These are phyloP conservation scores for Keqinozyma sinolaborantium DNA, from an alignment of 1,139 yeast species.

Conservation along the genomic window DNA sequence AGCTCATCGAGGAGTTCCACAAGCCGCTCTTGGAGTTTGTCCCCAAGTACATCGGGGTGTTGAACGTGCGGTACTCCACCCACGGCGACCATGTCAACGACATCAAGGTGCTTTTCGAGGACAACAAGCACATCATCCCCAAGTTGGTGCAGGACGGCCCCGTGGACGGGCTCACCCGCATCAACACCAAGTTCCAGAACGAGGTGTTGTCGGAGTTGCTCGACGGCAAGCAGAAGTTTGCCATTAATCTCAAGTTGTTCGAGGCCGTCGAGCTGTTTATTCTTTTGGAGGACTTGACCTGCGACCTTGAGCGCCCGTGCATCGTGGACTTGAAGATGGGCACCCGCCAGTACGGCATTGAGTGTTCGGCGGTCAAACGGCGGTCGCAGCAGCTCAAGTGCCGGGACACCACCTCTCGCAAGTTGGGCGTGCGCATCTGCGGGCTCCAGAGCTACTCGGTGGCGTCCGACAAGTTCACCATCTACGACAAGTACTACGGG, in stretches of 20 bases:
- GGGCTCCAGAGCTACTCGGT: constrained; percentile 88
- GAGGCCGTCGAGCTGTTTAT: constrained; percentile 60
- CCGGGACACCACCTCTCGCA: constrained; percentile 71
- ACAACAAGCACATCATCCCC: constrained; percentile 86
- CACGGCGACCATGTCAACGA: constrained; percentile 28
- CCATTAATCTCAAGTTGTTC: constrained; percentile 2
- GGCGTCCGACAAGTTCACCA: constrained; percentile 11
- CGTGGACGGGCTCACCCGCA: background rate
- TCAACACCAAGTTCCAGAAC: background rate
- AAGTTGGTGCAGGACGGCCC: constrained; percentile 52
- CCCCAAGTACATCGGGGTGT: constrained; percentile 93
- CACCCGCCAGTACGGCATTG: constrained; percentile 96
- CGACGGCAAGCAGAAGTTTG: background rate
- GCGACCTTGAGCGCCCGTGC: constrained; percentile 79
- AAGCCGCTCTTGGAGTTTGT: constrained; percentile 75
- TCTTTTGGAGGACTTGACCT: constrained; percentile 86
- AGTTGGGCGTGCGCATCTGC: constrained; percentile 88
- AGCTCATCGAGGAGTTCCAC: constrained; percentile 74
- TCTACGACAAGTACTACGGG: constrained; percentile 92
- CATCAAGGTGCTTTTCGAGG: constrained; percentile 81
- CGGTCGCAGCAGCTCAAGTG: constrained; percentile 82
- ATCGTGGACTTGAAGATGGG: constrained; percentile 98
- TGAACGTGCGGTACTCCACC: constrained; percentile 79
- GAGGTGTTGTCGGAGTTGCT: background rate
- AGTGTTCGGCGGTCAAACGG: constrained; percentile 71